Base-by-base conservation (phyloP, 108 stramenopile species). In the Cafeteria roenbergensis region DNA sequence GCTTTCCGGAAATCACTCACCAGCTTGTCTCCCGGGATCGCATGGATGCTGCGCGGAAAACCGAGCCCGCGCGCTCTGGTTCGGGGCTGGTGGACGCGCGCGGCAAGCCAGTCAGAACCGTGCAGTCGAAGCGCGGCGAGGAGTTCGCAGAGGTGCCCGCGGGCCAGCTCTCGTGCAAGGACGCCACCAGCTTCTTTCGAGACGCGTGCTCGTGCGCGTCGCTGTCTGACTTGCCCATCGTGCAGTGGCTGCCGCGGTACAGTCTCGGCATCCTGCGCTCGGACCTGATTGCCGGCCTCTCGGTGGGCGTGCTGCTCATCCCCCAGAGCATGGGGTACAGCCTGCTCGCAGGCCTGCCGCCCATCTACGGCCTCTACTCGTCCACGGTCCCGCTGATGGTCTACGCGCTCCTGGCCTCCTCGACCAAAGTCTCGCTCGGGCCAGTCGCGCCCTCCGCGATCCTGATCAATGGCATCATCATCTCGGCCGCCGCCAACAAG, bases 301-400 rank as follows among this genome's bases (percentile, higher is more conserved):
- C 61, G 27, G 68, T 69, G 2, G 87, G 86, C 51, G 80, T 90
- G 64, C 87, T 92, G 85, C 75, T 86, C 33, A 80, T 92, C 36
- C 89, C 88, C 12, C 87, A 89, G 78, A 74, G 77, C 35, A 86
- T 92, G 87, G 73, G 75, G 37, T 90, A 93, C 77, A 89, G 88
- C 51, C 77, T 84, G 58, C 62, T 93, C 20, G 92, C 92, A 34
- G 85, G 86, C 28, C 63, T 93, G 22, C 87, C 88, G 1, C 80
- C 86, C 1, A 78, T 87, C 42, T 90, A 87, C 74, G 92, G 92
- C 26, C 74, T 94, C 38, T 94, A 94, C 78, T 76, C 84, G 1
- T 73, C 85, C 12, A 57, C 89, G 34, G 57, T 91, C 29, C 92
- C 92, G 2, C 58, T 85, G 63, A 71, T 77, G 58, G 76, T 83